Percentiles rank a stretch among this genome's conserved stretches.
Evolutionary conservation across 495 filamentous ascomycete genomes (phyloP).

Genomic region (Neurospora tetrasperma): DNA sequence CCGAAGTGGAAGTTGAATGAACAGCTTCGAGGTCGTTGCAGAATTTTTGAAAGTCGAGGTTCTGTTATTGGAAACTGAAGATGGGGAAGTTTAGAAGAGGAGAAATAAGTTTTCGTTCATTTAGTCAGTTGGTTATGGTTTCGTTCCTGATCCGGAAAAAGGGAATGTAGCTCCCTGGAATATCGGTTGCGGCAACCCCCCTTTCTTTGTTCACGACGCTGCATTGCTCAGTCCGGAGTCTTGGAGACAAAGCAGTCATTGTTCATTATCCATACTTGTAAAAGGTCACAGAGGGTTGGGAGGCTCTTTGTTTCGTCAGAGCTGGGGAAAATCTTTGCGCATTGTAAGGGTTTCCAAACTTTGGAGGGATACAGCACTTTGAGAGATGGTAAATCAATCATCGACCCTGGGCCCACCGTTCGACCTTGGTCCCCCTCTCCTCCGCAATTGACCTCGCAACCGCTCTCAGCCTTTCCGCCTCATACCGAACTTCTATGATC

Average conservation of each 20-base stretch:
- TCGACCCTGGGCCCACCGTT: background rate
- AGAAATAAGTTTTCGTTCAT: background rate
- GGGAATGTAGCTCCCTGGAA: background rate
- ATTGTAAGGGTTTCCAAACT: too few relatives aligned
- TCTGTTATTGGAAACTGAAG: background rate
- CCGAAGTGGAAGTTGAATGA: background rate
- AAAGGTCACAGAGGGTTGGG: background rate
- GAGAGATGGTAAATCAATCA: too few relatives aligned
- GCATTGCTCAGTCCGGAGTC: background rate
- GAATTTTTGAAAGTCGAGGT: background rate
- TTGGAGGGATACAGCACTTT: background rate
- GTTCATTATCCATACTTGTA: background rate
- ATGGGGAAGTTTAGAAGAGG: background rate
- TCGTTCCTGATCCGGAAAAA: background rate
- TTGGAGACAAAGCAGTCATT: background rate
- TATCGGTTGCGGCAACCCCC: background rate
- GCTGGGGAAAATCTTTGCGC: background rate
- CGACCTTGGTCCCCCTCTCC: background rate
- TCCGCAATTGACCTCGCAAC: background rate
- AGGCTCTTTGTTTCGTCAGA: background rate
- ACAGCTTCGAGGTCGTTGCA: background rate
- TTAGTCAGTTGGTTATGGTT: background rate
- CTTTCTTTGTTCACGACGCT: background rate
- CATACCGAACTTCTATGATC: background rate
- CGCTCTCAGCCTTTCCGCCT: background rate